These are phyloP conservation scores for Ceratocystis albifundus DNA, from an alignment of 2,329 filamentous ascomycete genomes.

Conservation along the genomic window DNA sequence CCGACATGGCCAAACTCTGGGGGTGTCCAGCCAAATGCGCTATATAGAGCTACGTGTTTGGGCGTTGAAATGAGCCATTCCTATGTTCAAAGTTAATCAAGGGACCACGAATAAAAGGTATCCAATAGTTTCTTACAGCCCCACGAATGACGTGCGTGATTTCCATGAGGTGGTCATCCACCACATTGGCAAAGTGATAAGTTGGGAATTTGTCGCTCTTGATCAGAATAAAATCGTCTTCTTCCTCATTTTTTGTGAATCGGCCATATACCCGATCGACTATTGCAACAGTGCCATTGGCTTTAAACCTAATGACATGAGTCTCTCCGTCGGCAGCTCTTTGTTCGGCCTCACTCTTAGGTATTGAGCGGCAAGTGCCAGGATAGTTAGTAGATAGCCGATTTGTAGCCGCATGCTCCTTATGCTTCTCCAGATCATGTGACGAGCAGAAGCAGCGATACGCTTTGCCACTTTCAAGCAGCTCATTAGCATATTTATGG, in stretches of 20 bases:
- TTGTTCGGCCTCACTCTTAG: conserved; percentile 55
- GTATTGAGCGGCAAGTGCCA: conserved; percentile 59
- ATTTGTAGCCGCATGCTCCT: conserved; percentile 47
- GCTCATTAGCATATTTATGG: conserved; percentile 52
- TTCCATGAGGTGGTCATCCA: conserved; percentile 90
- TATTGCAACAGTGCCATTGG: conserved; percentile 31
- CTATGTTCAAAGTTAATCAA: conserved; percentile 30
- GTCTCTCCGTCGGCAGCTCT: conserved; percentile 56
- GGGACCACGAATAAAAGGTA: too few species aligned
- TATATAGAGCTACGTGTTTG: conserved; percentile 57
- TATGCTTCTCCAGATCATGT: conserved; percentile 56
- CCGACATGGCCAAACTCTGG: conserved; percentile 73
- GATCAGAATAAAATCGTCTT: conserved; percentile 78
- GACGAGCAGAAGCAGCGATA: conserved; percentile 89
- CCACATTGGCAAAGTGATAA: conserved; percentile 93
- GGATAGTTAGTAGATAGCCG: conserved; percentile 39
- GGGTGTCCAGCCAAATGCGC: conserved; percentile 62
- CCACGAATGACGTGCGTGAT: conserved; percentile 94
- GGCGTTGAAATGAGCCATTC: conserved; percentile 97
- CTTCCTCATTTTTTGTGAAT: conserved; percentile 43
- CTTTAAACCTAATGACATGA: conserved; percentile 67
- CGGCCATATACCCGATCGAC: conserved; percentile 68
- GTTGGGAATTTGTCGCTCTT: conserved; percentile 90
- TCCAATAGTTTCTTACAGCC: conserved; percentile 40
- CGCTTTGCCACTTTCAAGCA: conserved; percentile 61